Conservation (phyloP, 2,329 filamentous ascomycete species). For the Aspergillus fischeri region DNA sequence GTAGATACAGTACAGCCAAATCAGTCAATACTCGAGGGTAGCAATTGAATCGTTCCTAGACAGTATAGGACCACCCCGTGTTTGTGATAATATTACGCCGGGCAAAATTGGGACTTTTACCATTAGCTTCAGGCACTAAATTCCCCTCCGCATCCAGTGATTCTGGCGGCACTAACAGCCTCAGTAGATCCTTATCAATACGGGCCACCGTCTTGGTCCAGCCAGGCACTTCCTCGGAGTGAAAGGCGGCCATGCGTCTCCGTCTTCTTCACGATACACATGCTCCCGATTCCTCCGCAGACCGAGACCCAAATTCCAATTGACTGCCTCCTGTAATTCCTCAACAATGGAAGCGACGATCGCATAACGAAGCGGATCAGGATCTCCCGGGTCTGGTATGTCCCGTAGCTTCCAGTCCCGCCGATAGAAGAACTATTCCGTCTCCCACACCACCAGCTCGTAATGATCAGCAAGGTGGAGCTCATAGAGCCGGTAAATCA, state of each 20-base stretch:
- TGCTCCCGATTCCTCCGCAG: slow-evolving; percentile 22
- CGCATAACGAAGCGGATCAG: slow-evolving; percentile 26
- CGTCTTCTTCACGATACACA: slow-evolving; percentile 18
- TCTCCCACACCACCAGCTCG: slow-evolving; percentile 18
- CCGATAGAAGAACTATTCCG: slow-evolving; percentile 24
- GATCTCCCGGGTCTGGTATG: slow-evolving; percentile 23
- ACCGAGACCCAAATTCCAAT: slow-evolving; percentile 24
- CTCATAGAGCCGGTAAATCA: slow-evolving; percentile 28
- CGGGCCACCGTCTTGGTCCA: slow-evolving; percentile 18
- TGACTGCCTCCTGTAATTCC: slow-evolving; percentile 20
- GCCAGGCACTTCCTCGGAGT: slow-evolving; percentile 14
- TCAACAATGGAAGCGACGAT: slow-evolving; percentile 24
- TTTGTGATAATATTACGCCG: slow-evolving; percentile 24
- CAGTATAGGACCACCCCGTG: slow-evolving; percentile 23
- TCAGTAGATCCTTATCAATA: slow-evolving; percentile 10
- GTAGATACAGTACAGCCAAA: too few relatives aligned
- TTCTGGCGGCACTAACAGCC: slow-evolving; percentile 7
- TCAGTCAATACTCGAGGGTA: too few relatives aligned
- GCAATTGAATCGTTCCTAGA: neutral
- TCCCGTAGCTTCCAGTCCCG: slow-evolving; percentile 15
- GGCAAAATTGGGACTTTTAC: slow-evolving; percentile 17
- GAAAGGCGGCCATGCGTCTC: slow-evolving; percentile 21
- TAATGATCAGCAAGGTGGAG: slow-evolving; percentile 16
- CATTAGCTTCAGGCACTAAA: slow-evolving; percentile 19
- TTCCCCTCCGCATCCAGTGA: slow-evolving; percentile 12